Base-by-base conservation (phyloP, 129 eudicot species). In the Helichrysum umbraculigerum region DNA sequence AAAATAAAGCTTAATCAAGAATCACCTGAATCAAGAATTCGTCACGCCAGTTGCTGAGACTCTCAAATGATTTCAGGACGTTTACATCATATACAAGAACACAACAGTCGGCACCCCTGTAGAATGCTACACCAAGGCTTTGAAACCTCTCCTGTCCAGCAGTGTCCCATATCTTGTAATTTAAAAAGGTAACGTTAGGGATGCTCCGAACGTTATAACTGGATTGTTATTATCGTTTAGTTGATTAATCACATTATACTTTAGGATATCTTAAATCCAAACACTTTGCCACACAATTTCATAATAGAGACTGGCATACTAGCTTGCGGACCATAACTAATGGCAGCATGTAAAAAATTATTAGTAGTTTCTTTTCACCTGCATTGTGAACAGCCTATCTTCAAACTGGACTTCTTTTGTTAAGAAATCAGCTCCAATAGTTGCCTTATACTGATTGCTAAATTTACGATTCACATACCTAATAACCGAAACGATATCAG, bases 121-220 rank as follows among this genome's bases (percentile, higher is more conserved):
- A 88, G 74, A 85, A 88, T 29, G 90, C 90, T 68, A 83, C 90
- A 47, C 93, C 93, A 76, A 88, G 93, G 76, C 93, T 88, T 66
- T 88, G 93, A 77, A 88, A 88, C 80, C 93, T 83, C 72, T 88
- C 93, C 70, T 88, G 93, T 37, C 93, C 93, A 56, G 93, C 93
- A 61, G 90, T 88, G 50, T 88, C 93, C 93, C 93, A 88, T 72
- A 88, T 88, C 93, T 88, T 63, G 4, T 65, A 61, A 75, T 15
- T 5, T 14, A 12, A 44, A 11, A 44, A 12, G 17, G 17, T 44
- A 44, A 44, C 17, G 4, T 44, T 44, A 44, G 16, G 52, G 52
- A 12, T 4, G 5, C 4, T 44, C 17, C 3, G 1, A 2, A 8
- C 0, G 2, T 44, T 11, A 11, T 44, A 44, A 3, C 5, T 1